Evolutionary conservation across 371 early-diverging fungal genomes (phyloP).

Genomic region (Mortierella sp.): DNA sequence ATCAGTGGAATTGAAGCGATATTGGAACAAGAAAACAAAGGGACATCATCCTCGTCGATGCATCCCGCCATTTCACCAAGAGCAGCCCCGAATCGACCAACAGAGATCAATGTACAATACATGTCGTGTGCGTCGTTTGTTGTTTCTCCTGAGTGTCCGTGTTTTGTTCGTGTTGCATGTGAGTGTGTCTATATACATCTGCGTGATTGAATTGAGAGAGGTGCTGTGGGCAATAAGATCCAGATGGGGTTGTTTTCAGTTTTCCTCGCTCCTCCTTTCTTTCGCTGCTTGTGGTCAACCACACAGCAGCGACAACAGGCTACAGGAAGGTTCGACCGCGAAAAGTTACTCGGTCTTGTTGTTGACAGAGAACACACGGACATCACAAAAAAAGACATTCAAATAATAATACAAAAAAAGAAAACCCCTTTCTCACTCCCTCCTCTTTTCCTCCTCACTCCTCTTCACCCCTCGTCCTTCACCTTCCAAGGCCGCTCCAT

Average conservation of each 20-base stretch:
- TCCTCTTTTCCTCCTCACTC: not conserved
- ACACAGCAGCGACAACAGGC: not conserved
- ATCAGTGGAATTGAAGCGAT: not conserved
- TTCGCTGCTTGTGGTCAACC: not conserved
- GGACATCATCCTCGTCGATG: not conserved
- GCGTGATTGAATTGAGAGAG: not conserved
- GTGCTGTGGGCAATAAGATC: not conserved
- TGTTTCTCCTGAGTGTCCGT: not conserved
- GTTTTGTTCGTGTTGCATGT: not conserved
- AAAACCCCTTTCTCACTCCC: not conserved
- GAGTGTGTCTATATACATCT: not conserved
- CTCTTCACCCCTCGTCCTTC: not conserved
- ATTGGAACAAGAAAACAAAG: not conserved
- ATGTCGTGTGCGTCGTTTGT: not conserved
- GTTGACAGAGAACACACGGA: not conserved
- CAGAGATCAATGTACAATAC: not conserved
- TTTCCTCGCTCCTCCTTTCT: not conserved
- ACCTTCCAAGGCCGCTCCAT: not conserved
- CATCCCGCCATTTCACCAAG: conserved; percentile 4
- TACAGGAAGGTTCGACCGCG: not conserved
- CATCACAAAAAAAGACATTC: not conserved
- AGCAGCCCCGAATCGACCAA: not conserved
- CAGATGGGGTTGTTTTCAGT: not conserved
- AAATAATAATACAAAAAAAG: not conserved
- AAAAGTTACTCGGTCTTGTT: not conserved